Conservation (phyloP, 2,329 filamentous ascomycete genomes). For the Fusarium nisikadoi region DNA sequence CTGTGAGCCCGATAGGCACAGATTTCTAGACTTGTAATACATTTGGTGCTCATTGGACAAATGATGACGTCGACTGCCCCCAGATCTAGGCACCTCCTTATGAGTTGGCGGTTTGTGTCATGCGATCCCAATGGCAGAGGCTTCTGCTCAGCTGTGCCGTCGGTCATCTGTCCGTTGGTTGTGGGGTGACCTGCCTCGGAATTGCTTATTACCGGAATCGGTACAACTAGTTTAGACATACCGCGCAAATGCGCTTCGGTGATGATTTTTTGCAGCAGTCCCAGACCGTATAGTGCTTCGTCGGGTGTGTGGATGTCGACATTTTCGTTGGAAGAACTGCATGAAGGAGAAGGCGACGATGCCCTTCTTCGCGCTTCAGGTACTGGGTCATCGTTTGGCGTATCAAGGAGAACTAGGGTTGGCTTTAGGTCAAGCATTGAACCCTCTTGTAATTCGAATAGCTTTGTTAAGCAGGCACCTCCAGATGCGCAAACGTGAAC, state of each 20-base stretch:
- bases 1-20: conserved; percentile 87
- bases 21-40: conserved; percentile 79
- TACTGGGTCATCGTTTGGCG: conserved; percentile 61
- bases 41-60: conserved; percentile 79
- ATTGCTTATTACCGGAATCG: conserved; percentile 63
- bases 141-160: conserved; percentile 52
- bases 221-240: conserved; percentile 66
- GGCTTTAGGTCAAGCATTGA: conserved; percentile 64
- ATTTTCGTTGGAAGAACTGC: conserved; percentile 49
- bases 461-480: conserved; percentile 62
- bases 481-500: conserved; percentile 67
- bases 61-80: conserved; percentile 88
- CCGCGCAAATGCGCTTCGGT: conserved; percentile 67
- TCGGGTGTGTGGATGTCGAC: conserved; percentile 55
- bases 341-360: conserved; percentile 59
- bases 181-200: conserved; percentile 45
- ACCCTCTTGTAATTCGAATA: conserved; percentile 64
- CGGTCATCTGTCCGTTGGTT: conserved; percentile 49
- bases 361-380: conserved; percentile 49
- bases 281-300: conserved; percentile 65
- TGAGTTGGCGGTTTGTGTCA: conserved; percentile 52
- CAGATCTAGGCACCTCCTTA: conserved; percentile 82
- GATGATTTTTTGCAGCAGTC: conserved; percentile 65
- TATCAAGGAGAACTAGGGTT: conserved; percentile 67
- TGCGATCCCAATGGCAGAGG: conserved; percentile 42